A percentile compares a stretch with the other conserved stretches of the same genome.
Evolutionary conservation across 805 yeast species (phyloP).

Genomic region (Suhomyces kilbournensis): DNA sequence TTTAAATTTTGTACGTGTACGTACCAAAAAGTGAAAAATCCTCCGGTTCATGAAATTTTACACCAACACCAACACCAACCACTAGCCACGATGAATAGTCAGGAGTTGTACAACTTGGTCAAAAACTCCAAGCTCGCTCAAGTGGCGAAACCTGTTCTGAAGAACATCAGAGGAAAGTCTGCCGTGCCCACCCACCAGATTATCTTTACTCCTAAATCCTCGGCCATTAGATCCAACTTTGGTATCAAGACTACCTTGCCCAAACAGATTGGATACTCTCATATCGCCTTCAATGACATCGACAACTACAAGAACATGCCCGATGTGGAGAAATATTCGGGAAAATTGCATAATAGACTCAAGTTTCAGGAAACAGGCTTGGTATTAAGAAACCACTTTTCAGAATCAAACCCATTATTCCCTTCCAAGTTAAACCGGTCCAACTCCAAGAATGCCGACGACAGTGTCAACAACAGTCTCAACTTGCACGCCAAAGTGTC

Average conservation of each 20-base stretch:
- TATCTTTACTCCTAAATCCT: slow-evolving; percentile 63
- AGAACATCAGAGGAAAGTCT: slow-evolving; percentile 26
- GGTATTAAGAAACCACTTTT: slow-evolving; percentile 36
- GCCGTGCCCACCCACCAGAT: slow-evolving; percentile 67
- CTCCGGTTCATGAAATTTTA: not conserved
- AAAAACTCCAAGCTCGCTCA: slow-evolving; percentile 42
- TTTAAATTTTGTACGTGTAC: not conserved
- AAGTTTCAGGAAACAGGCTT: slow-evolving; percentile 70
- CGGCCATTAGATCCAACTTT: slow-evolving; percentile 65
- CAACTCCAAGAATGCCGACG: slow-evolving; percentile 17
- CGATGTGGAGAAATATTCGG: slow-evolving; percentile 63
- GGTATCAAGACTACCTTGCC: slow-evolving; percentile 77
- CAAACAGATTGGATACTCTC: slow-evolving; percentile 52
- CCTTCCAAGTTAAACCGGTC: slow-evolving; percentile 26
- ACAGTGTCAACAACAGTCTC: slow-evolving; percentile 29
- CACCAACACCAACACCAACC: not conserved
- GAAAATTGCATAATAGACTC: slow-evolving; percentile 55
- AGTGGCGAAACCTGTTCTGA: slow-evolving; percentile 41
- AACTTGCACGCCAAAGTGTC: slow-evolving; percentile 29
- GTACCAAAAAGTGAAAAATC: slow-evolving; percentile 1
- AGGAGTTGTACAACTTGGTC: slow-evolving; percentile 33
- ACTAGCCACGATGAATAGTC: slow-evolving; percentile 22
- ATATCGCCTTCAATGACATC: slow-evolving; percentile 60
- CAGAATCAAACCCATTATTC: slow-evolving; percentile 41
- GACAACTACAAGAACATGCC: slow-evolving; percentile 69